A percentile compares a stretch with the other conserved stretches of the same genome.
These are phyloP conservation scores for Phylloporus sp. DNA, from an alignment of 768 basidiomycete species.

Conservation along the genomic window DNA sequence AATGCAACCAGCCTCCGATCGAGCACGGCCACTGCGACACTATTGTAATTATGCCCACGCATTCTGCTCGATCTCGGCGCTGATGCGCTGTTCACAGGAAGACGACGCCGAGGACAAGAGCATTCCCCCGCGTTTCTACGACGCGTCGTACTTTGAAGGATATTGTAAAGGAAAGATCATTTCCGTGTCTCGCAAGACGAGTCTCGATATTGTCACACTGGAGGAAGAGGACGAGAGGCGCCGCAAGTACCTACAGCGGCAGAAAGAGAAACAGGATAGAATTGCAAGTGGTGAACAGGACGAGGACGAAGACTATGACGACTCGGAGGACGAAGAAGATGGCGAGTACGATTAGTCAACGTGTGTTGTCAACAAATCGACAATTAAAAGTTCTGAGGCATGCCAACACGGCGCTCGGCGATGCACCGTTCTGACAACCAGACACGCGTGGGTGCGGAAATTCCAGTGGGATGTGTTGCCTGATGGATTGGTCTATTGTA, in stretches of 20 bases:
- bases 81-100: constrained; percentile 16
- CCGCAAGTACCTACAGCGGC: constrained; percentile 4
- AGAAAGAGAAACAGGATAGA: constrained; percentile 5
- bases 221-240: constrained; percentile 14
- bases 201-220: constrained; percentile 19
- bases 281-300: constrained; percentile 7
- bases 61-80: neutral
- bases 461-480: no score
- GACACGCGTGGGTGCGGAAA: no score
- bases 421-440: no score
- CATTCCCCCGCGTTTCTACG: constrained; percentile 17
- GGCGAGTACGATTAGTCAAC: neutral
- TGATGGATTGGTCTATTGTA: no score
- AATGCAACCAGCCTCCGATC: constrained; percentile 13
- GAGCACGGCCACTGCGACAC: constrained; percentile 14
- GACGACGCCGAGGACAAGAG: constrained; percentile 20
- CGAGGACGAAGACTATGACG: constrained; percentile 9
- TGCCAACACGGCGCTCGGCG: no score
- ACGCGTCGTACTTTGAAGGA: constrained; percentile 19
- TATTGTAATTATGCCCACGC: neutral
- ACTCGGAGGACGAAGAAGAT: constrained; percentile 5
- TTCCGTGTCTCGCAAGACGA: constrained; percentile 18
- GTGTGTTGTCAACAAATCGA: no score
- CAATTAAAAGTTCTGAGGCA: no score
- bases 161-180: constrained; percentile 23